Conservation (phyloP, 352 stramenopile species). For the Pythium brachiatum region DNA sequence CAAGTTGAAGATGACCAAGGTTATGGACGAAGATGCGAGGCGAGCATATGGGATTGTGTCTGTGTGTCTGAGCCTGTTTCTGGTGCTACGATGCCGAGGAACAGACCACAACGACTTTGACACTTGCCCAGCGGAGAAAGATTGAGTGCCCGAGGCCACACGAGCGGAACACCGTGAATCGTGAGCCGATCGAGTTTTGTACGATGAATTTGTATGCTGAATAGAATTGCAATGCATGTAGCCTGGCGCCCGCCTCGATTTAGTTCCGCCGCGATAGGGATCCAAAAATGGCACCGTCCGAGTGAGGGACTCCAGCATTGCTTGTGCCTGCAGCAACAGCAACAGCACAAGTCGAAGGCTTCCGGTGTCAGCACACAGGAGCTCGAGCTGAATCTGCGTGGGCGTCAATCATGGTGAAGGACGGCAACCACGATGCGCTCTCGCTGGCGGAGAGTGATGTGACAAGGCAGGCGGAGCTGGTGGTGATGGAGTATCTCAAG, state of each 20-base stretch:
- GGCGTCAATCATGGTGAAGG: slow-evolving; percentile 24
- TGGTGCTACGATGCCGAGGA: not conserved
- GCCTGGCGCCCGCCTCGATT: not conserved
- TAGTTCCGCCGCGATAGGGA: not conserved
- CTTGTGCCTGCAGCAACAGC: not conserved
- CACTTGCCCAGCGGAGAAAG: not conserved
- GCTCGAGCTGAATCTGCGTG: too few species aligned
- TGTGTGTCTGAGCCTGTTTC: not conserved
- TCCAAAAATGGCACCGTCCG: slow-evolving; percentile 7
- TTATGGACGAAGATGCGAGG: not conserved
- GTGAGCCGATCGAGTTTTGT: slow-evolving; percentile 13
- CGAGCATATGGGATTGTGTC: not conserved
- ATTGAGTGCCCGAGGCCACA: not conserved
- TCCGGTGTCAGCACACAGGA: not conserved
- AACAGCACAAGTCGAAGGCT: not conserved
- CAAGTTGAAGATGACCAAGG: slow-evolving; percentile 1
- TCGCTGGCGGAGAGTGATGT: slow-evolving; percentile 33
- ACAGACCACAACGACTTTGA: not conserved
- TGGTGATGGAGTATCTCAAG: slow-evolving; percentile 74
- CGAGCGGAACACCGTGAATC: not conserved
- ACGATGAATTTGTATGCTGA: slow-evolving; percentile 27
- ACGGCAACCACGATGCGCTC: slow-evolving; percentile 6
- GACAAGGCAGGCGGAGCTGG: slow-evolving; percentile 55
- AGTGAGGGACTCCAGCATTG: not conserved
- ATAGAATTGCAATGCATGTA: slow-evolving; percentile 17